Percentiles rank a stretch among this genome's conserved stretches.
phyloP scores from a whole-genome alignment of 2,329 filamentous ascomycete genomes.

The Aureobasidium zeae region DNA sequence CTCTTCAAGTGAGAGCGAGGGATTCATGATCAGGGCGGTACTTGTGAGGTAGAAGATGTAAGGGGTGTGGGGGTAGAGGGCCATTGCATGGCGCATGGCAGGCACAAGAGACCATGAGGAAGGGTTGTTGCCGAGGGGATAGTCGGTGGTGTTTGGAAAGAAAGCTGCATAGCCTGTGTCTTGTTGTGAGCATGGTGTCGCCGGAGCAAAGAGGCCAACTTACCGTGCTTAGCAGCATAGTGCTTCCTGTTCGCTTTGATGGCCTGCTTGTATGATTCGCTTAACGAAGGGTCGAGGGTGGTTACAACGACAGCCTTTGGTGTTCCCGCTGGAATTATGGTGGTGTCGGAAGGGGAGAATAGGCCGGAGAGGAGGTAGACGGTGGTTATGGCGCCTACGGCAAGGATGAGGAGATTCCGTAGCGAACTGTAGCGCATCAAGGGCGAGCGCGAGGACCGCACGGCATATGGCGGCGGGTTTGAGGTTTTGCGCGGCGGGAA shows the following conservation, averaged over 20 bases:
- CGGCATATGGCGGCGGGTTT: conserved; percentile 61
- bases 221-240: conserved; percentile 83
- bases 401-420: conserved; percentile 46
- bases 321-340: conserved; percentile 33
- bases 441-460: conserved; percentile 46
- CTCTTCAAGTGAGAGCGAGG: conserved; percentile 56
- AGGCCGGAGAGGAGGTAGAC: conserved; percentile 51
- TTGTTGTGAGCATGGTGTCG: conserved; percentile 16
- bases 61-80: conserved; percentile 62
- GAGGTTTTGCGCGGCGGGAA: conserved; percentile 76
- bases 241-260: conserved; percentile 73
- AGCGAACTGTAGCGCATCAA: conserved; percentile 28
- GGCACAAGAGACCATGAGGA: conserved; percentile 71
- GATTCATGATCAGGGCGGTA: conserved; percentile 82
- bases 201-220: conserved; percentile 21
- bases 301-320: conserved; percentile 70
- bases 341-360: conserved; percentile 18
- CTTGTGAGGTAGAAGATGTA: conserved; percentile 85
- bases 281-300: conserved; percentile 61
- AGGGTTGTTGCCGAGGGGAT: conserved; percentile 52
- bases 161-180: conserved; percentile 71
- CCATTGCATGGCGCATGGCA: conserved; percentile 80
- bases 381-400: conserved; percentile 47
- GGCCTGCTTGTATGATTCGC: conserved; percentile 57
- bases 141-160: conserved; percentile 67